A percentile compares a stretch with the other conserved stretches of the same genome.
Evolutionary conservation across 768 basidiomycete species (phyloP).

Genomic region (Dendrothele bispora): DNA sequence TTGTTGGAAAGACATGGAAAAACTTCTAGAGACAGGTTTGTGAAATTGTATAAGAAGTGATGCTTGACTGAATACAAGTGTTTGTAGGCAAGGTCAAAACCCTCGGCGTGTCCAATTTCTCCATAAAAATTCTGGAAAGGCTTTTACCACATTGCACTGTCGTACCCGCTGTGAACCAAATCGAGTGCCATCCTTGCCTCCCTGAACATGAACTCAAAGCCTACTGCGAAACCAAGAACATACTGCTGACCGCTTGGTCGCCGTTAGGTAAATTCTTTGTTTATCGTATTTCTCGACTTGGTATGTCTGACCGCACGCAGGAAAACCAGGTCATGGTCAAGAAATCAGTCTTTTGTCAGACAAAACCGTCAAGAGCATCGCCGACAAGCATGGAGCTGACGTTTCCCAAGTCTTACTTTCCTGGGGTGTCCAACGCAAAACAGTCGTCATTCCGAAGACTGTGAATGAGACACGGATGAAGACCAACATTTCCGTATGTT

Average conservation of each 20-base stretch:
- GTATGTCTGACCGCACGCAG: background rate
- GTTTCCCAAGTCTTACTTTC: conserved; percentile 57
- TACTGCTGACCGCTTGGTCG: conserved; percentile 51
- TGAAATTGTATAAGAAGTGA: conserved; percentile 7
- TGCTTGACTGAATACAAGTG: no score
- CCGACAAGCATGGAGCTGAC: conserved; percentile 30
- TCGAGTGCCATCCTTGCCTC: conserved; percentile 56
- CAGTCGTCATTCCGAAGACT: conserved; percentile 63
- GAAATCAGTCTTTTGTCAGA: conserved; percentile 32
- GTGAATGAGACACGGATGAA: conserved; percentile 46
- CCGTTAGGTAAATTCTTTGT: conserved; percentile 32
- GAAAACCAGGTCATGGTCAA: conserved; percentile 13
- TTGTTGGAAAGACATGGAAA: conserved; percentile 31
- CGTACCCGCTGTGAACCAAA: conserved; percentile 56
- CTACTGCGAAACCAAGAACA: conserved; percentile 49
- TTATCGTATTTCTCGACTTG: background rate
- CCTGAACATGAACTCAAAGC: conserved; percentile 48
- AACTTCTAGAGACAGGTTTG: conserved; percentile 26
- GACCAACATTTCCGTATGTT: conserved; percentile 43
- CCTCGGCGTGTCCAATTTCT: conserved; percentile 63
- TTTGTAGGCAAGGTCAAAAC: conserved; percentile 39
- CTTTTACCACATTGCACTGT: conserved; percentile 46
- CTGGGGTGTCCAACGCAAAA: conserved; percentile 64
- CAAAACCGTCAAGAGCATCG: conserved; percentile 28
- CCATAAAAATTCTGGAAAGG: conserved; percentile 38